Conservation (phyloP, 163 green algal species). For the Scenedesmus sp. region DNA sequence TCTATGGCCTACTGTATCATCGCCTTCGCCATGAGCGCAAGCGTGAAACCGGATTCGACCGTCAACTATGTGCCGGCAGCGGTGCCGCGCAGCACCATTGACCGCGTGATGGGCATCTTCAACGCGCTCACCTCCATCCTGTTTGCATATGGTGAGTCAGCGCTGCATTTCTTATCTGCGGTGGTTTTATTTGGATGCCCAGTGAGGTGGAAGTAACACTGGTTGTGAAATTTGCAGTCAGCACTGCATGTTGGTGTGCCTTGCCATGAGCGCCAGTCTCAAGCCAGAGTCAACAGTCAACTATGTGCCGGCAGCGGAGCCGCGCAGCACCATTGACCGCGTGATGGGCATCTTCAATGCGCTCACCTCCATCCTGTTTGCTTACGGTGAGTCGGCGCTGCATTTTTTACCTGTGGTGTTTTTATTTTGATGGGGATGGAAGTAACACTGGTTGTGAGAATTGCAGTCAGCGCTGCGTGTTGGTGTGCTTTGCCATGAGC, state of each 20-base stretch:
- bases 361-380: constrained; percentile 36
- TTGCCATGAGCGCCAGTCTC: constrained; percentile 20
- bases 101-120: constrained; percentile 36
- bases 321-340: background rate
- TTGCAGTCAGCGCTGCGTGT: no score
- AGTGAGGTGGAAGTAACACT: background rate
- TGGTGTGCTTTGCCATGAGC: no score
- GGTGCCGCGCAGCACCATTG: background rate
- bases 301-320: background rate
- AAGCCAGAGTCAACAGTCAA: background rate
- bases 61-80: constrained; percentile 6
- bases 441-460: no score
- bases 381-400: constrained; percentile 21
- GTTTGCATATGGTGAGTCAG: constrained; percentile 44
- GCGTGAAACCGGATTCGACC: background rate
- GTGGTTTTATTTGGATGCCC: background rate
- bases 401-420: background rate
- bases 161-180: no score
- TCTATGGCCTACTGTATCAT: constrained; percentile 45
- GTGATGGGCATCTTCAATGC: constrained; percentile 47
- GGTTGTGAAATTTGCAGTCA: background rate
- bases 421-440: no score
- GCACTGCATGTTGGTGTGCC: background rate
- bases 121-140: constrained; percentile 31
- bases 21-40: constrained; percentile 27